Evolutionary conservation across 331 rosid species (phyloP), one percentile per base, ranked within the genome.

Genomic region (Erythrophleum ivorense): DNA sequence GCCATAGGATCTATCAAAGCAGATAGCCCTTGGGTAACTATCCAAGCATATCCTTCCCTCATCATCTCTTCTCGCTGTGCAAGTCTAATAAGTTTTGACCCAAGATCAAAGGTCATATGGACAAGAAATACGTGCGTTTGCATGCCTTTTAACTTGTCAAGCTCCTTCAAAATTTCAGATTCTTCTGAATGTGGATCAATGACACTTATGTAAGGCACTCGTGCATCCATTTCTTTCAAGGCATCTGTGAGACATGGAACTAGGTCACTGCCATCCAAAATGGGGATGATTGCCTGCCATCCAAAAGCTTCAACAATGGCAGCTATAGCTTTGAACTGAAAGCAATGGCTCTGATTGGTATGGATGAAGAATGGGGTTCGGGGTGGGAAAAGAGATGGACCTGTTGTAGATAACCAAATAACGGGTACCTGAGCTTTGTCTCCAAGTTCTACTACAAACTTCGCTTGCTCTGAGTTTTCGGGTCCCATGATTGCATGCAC

Each of bases 401-500:
- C 83, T 49, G 83, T 86, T 3, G 82, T 76, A 0, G 85, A 55
- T 57, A 79, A 76, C 16, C 86, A 82, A 40, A 82, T 80, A 18
- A 83, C 55, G 9, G 89, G 89, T 1, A 80, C 75, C 3, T 55
- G 12, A 11, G 29, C 33, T 76, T 71, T 34, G 19, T 24, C 1
- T 0, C 85, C 89, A 6, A 83, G 53, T 7, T 64, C 60, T 5
- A 48, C 74, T 0, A 86, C 38, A 16, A 71, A 83, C 60, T 33
- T 71, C 7, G 89, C 89, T 75, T 86, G 78, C 63, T 19, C 78
- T 40, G 85, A 86, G 14, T n/a, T 62, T 19, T 15, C 70, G 19
- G 86, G 89, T 29, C 89, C 89, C 7, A 86, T 38, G 2, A 86
- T 83, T 7, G 89, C 85, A 2, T 64, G 75, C 43, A 85, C 88